Percentiles rank a stretch among this genome's conserved stretches.
phyloP scores from a whole-genome alignment of 1,284 basidiomycete species.

The Meripilus lineatus region DNA sequence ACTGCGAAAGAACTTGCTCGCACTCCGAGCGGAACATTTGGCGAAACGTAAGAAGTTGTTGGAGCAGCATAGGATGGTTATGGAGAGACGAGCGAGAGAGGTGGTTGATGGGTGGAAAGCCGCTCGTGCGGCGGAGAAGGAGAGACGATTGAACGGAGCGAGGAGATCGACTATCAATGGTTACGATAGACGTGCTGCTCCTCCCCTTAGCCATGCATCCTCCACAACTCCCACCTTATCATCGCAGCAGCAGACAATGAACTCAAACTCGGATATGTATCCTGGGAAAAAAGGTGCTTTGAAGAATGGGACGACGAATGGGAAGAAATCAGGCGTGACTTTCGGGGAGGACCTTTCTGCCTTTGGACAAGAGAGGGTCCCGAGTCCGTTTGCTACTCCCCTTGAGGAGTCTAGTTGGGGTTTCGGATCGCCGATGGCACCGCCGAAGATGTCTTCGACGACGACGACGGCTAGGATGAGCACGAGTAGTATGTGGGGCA shows the following conservation, averaged over 20 bases:
- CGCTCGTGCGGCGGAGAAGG: constrained; percentile 8
- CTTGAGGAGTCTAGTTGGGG: background rate
- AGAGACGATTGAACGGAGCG: background rate
- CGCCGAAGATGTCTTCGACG: background rate
- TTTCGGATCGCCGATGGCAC: background rate
- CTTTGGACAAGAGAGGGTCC: too few species aligned
- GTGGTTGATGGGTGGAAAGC: constrained; percentile 11
- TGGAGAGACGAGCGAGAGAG: constrained; percentile 9
- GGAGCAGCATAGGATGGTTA: constrained; percentile 2
- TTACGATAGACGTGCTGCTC: too few species aligned
- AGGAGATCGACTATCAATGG: too few species aligned
- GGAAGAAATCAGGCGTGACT: too few species aligned
- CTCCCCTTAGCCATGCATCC: background rate
- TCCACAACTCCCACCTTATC: background rate
- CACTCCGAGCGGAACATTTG: background rate
- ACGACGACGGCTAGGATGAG: background rate
- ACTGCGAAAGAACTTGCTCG: constrained; percentile 13
- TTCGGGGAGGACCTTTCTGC: too few species aligned
- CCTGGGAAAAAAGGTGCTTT: background rate
- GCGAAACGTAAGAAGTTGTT: constrained; percentile 2
- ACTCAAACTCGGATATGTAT: background rate
- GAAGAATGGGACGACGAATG: background rate
- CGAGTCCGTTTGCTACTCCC: background rate
- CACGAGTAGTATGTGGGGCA: background rate
- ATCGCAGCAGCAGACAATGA: background rate